phyloP scores from a whole-genome alignment of 805 yeast species.

The Saturnispora serradocipensis region DNA sequence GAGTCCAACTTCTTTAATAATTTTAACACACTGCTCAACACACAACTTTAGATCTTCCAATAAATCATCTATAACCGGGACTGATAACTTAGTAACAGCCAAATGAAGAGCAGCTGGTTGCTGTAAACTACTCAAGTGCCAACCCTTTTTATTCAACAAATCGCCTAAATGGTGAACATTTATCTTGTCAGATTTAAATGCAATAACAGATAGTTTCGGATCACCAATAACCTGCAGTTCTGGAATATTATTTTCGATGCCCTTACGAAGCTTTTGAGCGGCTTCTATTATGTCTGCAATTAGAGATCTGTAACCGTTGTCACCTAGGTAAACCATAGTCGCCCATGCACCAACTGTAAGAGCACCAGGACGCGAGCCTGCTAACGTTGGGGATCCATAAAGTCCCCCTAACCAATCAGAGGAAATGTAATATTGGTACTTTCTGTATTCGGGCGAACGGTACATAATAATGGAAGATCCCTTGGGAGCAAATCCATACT shows the following conservation, averaged over 20 bases:
- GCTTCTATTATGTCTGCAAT: slow-evolving; percentile 61
- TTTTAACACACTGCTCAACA: slow-evolving; percentile 32
- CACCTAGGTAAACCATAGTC: slow-evolving; percentile 73
- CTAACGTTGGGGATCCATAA: slow-evolving; percentile 93
- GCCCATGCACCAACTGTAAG: slow-evolving; percentile 99
- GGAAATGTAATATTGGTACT: slow-evolving; percentile 74
- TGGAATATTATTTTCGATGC: slow-evolving; percentile 38
- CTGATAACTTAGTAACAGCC: slow-evolving; percentile 73
- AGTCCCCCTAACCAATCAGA: slow-evolving; percentile 91
- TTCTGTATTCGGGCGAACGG: slow-evolving; percentile 55
- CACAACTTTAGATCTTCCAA: slow-evolving; percentile 39
- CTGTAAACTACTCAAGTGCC: slow-evolving; percentile 88
- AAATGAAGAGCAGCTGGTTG: slow-evolving; percentile 86
- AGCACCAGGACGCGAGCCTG: slow-evolving; percentile 97
- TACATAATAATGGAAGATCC: slow-evolving; percentile 93
- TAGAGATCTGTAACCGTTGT: slow-evolving; percentile 64
- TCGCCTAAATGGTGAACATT: slow-evolving; percentile 80
- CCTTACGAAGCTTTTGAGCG: slow-evolving; percentile 46
- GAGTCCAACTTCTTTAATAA: slow-evolving; percentile 10
- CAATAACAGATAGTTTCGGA: slow-evolving; percentile 73
- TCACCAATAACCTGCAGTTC: slow-evolving; percentile 72
- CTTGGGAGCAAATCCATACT: slow-evolving; percentile 97
- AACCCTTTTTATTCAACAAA: slow-evolving; percentile 52
- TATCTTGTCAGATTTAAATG: slow-evolving; percentile 56
- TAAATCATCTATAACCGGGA: slow-evolving; percentile 51